A percentile compares a stretch with the other conserved stretches of the same genome.
Evolutionary conservation across 805 yeast genomes (phyloP).

Genomic region (Groenewaldozyma salmanticensis): DNA sequence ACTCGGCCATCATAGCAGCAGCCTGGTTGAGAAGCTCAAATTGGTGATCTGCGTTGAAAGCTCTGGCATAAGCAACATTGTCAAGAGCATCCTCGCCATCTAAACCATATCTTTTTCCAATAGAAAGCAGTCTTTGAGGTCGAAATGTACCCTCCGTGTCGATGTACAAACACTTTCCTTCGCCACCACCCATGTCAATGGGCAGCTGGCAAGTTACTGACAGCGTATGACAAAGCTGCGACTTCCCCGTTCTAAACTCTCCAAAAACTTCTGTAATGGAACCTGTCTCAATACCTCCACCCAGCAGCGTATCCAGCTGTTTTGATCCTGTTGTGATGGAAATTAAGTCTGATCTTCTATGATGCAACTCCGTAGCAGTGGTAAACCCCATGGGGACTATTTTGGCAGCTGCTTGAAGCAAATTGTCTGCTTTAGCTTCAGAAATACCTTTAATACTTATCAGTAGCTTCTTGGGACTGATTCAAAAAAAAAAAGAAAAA

Average conservation of each 20-base stretch:
- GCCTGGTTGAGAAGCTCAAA: slow-evolving; percentile 78
- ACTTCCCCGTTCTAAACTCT: slow-evolving; percentile 95
- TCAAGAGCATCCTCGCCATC: slow-evolving; percentile 92
- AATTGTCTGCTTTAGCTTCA: slow-evolving; percentile 86
- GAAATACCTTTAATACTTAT: slow-evolving; percentile 82
- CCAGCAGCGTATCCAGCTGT: slow-evolving; percentile 81
- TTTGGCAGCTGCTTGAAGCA: slow-evolving; percentile 73
- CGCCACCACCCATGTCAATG: slow-evolving; percentile 96
- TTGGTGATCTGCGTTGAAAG: slow-evolving; percentile 96
- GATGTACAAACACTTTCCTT: slow-evolving; percentile 90
- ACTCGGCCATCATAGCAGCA: slow-evolving; percentile 91
- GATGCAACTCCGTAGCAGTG: slow-evolving; percentile 90
- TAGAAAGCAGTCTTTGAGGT: slow-evolving; percentile 80
- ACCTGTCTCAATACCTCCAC: slow-evolving; percentile 97
- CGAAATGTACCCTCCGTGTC: slow-evolving; percentile 97
- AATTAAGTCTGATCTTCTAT: slow-evolving; percentile 80
- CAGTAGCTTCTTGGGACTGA: slow-evolving; percentile 64
- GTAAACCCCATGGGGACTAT: slow-evolving; percentile 94
- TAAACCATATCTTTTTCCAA: slow-evolving; percentile 84
- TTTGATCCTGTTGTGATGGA: slow-evolving; percentile 94
- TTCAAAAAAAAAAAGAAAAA: neutral
- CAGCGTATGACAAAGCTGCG: slow-evolving; percentile 91
- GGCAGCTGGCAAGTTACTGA: slow-evolving; percentile 97
- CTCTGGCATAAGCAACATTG: slow-evolving; percentile 95
- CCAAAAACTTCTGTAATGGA: slow-evolving; percentile 95